phyloP scores from a whole-genome alignment of 2,329 filamentous ascomycete genomes.

The Fusarium cyanostomum region DNA sequence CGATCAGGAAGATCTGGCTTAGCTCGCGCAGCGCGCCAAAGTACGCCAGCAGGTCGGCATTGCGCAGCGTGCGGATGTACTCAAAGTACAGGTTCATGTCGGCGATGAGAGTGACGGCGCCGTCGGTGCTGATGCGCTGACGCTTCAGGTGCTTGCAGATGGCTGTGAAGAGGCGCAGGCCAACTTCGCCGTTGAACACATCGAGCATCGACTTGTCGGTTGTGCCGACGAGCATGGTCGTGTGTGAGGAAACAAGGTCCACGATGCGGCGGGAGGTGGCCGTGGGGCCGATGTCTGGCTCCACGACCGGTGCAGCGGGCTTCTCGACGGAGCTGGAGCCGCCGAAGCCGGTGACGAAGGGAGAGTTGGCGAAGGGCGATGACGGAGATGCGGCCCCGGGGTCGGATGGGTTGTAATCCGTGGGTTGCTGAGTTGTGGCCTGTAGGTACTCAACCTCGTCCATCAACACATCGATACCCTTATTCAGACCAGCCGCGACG shows the following conservation, averaged over 20 bases:
- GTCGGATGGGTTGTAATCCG: conserved; percentile 84
- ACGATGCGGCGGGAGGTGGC: conserved; percentile 82
- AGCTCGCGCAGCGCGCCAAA: conserved; percentile 92
- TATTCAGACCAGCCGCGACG: conserved; percentile 94
- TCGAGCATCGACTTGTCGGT: conserved; percentile 98
- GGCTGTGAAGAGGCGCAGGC: conserved; percentile 87
- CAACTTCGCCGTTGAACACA: conserved; percentile 98
- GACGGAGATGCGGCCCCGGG: conserved; percentile 24
- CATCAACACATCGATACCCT: conserved; percentile 98
- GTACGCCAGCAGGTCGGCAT: conserved; percentile 85
- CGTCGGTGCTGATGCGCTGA: conserved; percentile 88
- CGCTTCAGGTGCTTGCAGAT: conserved; percentile 98
- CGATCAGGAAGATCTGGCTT: conserved; percentile 94
- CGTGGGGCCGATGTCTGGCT: conserved; percentile 72
- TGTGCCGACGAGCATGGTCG: conserved; percentile 89
- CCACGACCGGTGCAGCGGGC: conserved; percentile 46
- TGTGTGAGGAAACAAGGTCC: conserved; percentile 87
- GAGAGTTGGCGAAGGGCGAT: conserved; percentile 27
- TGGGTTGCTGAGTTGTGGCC: conserved; percentile 83
- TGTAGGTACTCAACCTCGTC: conserved; percentile 97
- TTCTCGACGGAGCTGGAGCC: conserved; percentile 34
- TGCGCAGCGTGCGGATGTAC: conserved; percentile 83
- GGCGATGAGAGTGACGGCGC: conserved; percentile 90
- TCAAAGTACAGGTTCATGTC: conserved; percentile 95
- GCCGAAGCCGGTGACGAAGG: conserved; percentile 26